Base-by-base conservation (phyloP, 352 stramenopile genomes). In the Phytophthora hybrid region DNA sequence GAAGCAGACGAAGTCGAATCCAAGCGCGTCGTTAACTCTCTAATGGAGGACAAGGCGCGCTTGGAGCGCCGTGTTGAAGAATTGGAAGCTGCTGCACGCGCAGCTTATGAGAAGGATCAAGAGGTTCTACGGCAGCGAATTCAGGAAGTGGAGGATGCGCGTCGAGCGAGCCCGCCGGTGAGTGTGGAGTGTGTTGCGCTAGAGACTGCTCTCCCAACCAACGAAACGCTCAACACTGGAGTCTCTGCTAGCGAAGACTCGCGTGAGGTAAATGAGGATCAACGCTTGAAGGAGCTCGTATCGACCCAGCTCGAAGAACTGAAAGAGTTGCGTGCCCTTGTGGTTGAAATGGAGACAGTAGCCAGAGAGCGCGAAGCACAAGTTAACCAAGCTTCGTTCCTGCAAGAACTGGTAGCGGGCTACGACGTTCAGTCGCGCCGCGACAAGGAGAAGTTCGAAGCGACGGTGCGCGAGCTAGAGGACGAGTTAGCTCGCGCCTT, bases 401-500 rank as follows among this genome's bases (percentile, higher is more conserved):
- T 84, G 19, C 64, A 84, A 49, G 69, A 82, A 23, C 31, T 73
- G 19, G 68, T 85, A 52, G 64, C 72, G 26, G 52, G 58, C 16
- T 73, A 67, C 57, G 60, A 79, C 59, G 47, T 73, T 31, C 55
- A 85, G 53, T 67, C 60, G 26, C 63, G 59, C 51, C 65, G 56
- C 73, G 47, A 80, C 29, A 77, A 77, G 51, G 68, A 74, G 8
- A 89, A 88, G 37, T 69, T 66, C 34, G 78, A 84, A 53, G 59
- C 69, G 16, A 86, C 66, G 0, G 71, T 91, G n/a, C 66, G 74
- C 6, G 77, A 89, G 59, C 67, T 90, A 4, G 81, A 92, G 64
- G 74, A 78, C n/a, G 80, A 90, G 57, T 68, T 92, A 59, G 77
- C 80, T 0, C 80, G 78, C 5, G 81, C 80, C 19, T 89, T 89